Evolutionary conservation across 257 asterid genomes (phyloP), one percentile per base, ranked within the genome.

Genomic region (Paraleonurus japonicus): DNA sequence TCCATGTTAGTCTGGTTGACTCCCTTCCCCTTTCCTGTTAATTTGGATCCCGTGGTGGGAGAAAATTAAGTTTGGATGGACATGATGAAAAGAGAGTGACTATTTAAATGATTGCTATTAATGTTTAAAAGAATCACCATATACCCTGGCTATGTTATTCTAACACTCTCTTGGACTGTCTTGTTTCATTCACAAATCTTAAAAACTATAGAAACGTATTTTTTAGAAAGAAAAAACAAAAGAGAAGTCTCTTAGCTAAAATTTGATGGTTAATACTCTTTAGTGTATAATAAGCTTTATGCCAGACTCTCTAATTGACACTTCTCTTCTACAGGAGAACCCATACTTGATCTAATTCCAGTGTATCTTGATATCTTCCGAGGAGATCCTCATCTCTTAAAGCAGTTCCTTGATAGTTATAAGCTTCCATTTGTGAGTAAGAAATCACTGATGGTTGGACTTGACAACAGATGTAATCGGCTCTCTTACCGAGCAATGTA

Each of bases 401-500:
- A 89, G 74, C 88, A 82, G 77, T 94, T 89, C 82, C 89, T 94
- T 32, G 74, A 79, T 43, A 84, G 86, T 78, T 94, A 94, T 80
- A 86, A 76, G 75, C 96, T 89, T 80, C 95, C 95, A 57, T 69
- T 91, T 32, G 37, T 75, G 70, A 80, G 86, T 72, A 81, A 71
- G 78, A 75, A 75, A 54, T 67, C 79, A 26, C 55, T 19, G 30
- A 66, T 45, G 51, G 75, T 70, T 78, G 79, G 75, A 22, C 79
- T 59, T 4, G 66, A 69, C 66, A 70, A 33, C 59, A 86, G 80
- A 81, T 83, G 75, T 62, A 79, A 69, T 53, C 79, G 68, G 60
- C 89, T 85, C 68, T 91, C 98, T n/a, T 94, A 91, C 83, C 76
- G 86, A 65, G 83, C 87, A 71, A 94, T 91, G 99, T 94, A 81